phyloP scores from a whole-genome alignment of 257 asterid species.

The Lycium barbarum region DNA sequence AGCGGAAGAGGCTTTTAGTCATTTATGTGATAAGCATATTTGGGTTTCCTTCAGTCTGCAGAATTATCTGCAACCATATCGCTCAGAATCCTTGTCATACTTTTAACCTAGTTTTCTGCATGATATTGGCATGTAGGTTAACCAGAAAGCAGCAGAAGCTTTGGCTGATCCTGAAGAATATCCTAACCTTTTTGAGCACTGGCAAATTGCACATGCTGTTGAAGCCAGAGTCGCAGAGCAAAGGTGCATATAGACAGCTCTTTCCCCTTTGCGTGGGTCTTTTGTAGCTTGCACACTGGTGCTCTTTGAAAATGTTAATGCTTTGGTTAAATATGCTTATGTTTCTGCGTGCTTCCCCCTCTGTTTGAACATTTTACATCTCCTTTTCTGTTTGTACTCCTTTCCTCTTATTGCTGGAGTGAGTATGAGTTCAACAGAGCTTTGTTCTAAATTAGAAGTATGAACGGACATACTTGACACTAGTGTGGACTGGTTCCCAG shows the following conservation, averaged over 20 bases:
- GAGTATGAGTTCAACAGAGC: conserved; percentile 15
- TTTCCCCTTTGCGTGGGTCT: conserved; percentile 24
- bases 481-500: neutral
- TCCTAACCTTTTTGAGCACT: conserved; percentile 86
- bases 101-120: conserved; percentile 18
- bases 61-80: neutral
- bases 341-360: conserved; percentile 11
- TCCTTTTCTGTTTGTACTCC: conserved; percentile 25
- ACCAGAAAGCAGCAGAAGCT: conserved; percentile 95
- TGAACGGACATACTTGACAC: conserved; percentile 12
- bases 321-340: neutral
- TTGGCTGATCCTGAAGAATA: conserved; percentile 95
- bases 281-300: conserved; percentile 9
- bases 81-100: neutral
- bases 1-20: neutral
- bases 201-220: conserved; percentile 89
- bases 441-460: conserved; percentile 18
- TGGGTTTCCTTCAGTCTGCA: neutral
- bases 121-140: conserved; percentile 54
- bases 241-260: conserved; percentile 36
- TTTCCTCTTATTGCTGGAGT: conserved; percentile 32
- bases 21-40: neutral
- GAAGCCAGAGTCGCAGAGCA: conserved; percentile 72
- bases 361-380: conserved; percentile 21
- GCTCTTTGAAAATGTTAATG: conserved; percentile 31